phyloP scores from a whole-genome alignment of 2,329 filamentous ascomycete genomes.

The Teratosphaeria gauchensis region DNA sequence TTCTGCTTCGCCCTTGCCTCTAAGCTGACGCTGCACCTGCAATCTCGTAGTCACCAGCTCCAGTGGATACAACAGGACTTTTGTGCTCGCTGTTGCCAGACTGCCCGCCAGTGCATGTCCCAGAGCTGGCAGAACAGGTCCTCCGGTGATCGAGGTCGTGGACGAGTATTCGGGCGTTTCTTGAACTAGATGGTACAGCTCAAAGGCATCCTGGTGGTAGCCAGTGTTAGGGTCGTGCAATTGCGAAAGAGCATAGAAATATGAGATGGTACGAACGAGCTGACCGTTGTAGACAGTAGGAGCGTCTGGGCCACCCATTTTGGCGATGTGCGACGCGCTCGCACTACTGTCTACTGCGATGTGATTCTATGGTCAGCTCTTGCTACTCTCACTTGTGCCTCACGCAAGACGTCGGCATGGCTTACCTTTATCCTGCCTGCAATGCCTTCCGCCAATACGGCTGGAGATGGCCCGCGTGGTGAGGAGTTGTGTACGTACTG shows the following conservation, averaged over 20 bases:
- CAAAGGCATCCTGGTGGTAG: constrained; percentile 18
- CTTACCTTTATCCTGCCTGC: not conserved
- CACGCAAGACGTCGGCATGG: not conserved
- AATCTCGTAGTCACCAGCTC: constrained; percentile 73
- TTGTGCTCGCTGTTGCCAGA: constrained; percentile 67
- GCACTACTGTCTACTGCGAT: not conserved
- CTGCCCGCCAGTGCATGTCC: constrained; percentile 76
- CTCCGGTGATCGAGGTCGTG: constrained; percentile 5
- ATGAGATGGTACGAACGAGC: constrained; percentile 12
- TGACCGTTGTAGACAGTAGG: constrained; percentile 12
- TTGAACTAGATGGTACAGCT: constrained; percentile 21
- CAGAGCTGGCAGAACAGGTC: constrained; percentile 56
- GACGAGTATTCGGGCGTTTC: constrained; percentile 5
- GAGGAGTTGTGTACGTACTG: constrained; percentile 4
- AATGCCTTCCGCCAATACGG: not conserved
- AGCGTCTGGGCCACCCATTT: constrained; percentile 1
- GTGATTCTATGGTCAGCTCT: not conserved
- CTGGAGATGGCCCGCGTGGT: not conserved
- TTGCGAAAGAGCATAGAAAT: constrained; percentile 8
- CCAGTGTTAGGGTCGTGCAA: constrained; percentile 12
- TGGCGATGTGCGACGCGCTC: not conserved
- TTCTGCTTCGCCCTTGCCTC: constrained; percentile 25
- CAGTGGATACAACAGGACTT: constrained; percentile 69
- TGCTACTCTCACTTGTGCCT: not conserved
- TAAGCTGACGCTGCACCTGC: constrained; percentile 61